Evolutionary conservation across 495 filamentous ascomycete species (phyloP).

Genomic region (Hyaloscypha finlandica): DNA sequence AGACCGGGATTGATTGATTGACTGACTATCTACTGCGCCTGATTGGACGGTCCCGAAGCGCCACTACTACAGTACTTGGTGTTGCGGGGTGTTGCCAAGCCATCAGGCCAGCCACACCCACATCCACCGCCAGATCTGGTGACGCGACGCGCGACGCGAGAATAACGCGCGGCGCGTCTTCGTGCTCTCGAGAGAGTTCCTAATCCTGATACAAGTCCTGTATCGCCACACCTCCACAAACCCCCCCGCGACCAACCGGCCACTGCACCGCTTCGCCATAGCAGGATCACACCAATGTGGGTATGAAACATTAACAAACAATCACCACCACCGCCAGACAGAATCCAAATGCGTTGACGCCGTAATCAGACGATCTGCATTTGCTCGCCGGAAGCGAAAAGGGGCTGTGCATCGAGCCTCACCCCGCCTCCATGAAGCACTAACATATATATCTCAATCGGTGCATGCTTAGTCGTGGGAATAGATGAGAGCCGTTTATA

Average conservation of each 20-base stretch:
- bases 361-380: background rate
- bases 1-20: no score
- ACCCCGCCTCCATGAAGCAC: background rate
- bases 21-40: background rate
- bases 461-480: background rate
- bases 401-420: background rate
- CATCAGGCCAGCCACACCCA: background rate
- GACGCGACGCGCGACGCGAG: background rate
- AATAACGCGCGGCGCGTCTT: conserved; percentile 2
- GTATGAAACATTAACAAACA: background rate
- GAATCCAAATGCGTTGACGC: background rate
- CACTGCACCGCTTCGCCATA: background rate
- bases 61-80: background rate
- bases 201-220: background rate
- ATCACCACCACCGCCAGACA: background rate
- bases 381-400: background rate
- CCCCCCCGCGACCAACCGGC: background rate
- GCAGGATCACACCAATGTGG: background rate
- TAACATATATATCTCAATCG: background rate
- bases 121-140: background rate
- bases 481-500: conserved; percentile 10
- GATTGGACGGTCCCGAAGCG: background rate
- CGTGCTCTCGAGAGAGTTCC: background rate
- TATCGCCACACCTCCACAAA: background rate
- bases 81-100: background rate